Evolutionary conservation across 169 alveolate genomes (phyloP), one percentile per base, ranked within the genome.

Genomic region (Cryptosporidium sp.): DNA sequence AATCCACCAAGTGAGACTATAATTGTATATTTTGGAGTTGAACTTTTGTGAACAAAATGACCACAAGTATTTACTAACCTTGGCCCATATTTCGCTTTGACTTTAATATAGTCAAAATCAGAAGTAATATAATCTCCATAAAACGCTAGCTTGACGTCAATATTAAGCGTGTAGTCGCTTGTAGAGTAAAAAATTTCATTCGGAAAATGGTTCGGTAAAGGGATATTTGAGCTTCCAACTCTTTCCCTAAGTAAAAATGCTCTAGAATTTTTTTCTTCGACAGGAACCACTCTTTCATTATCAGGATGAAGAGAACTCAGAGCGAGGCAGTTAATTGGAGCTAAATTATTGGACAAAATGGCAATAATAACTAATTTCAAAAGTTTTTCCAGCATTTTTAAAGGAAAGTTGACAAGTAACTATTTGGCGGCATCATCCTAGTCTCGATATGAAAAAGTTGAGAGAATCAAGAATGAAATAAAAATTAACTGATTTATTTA

Each of bases 21-120:
- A 35, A 80, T 9, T 0, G 89, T 80, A 65, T 80, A 80, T 62
- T 80, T 80, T 9, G 89, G 89, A 65, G 89, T 41, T 2, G 10
- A 0, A 43, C 48, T 58, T 41, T 21, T 65, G 18, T 45, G 75
- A 18, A 41, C 69, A 80, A 62, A 80, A 62, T 80, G 89, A 23
- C 65, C 75, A 62, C 89, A 80, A 0, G 48, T 62, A 41, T 48
- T 48, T 18, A 80, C n/a, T 59, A 67, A 12, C 35, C 43, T 80
- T 18, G 89, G 89, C 1, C 55, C 65, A 43, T 62, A 41, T 73
- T 73, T 73, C 12, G 50, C 45, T 14, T 59, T 59, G 55, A 33
- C 23, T 33, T 31, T 52, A 8, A 73, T 50, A n/a, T 73, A 37
- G 0, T 73, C 23, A 33, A n/a, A 73, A 35, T 73, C 86, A 33